Base-by-base conservation (phyloP, 345 rosid genomes). In the Hibiscus tridactylites region DNA sequence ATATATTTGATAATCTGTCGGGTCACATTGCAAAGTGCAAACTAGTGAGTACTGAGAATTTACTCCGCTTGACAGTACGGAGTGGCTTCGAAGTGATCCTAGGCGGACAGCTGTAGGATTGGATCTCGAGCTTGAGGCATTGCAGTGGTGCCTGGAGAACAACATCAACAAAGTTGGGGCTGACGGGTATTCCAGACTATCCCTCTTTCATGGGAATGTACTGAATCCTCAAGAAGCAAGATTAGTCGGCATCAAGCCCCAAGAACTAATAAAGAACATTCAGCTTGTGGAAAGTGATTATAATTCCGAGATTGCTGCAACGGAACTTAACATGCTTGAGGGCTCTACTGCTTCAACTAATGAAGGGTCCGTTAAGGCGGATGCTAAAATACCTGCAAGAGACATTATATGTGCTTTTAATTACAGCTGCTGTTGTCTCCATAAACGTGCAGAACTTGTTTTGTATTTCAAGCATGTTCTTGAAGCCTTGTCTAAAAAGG, bases 361-460 rank as follows among this genome's bases (percentile, higher is more conserved):
- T 60, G 73, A 83, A 70, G 74, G 77, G 70, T 44, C 61, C 80
- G 0, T 49, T 26, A 79, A 75, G 82, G 79, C 66, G 74, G 82
- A 79, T 54, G 69, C 62, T 58, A 64, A 50, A 1, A 77, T 87
- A 47, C 87, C 88, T 8, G 84, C 88, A 56, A 88, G 94, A 78
- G 98, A 93, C 80, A 89, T 91, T 5, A 85, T 93, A 24, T 93
- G 96, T 71, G 97, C 98, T 77, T 93, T 93, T 72, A 91, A 93
- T 77, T 93, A 85, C 79, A 93, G 98, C 78, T 91, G 97, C 9
- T 93, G 96, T 74, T 91, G 96, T 79, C 94, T 93, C 69, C 97
- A 93, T 72, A 88, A 80, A 74, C 87, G 97, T 61, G 82, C 79
- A 9, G 91, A 91, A 11, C 77, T 91, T 76, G 83, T 93, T 70